Percentiles rank a stretch among this genome's conserved stretches.
Evolutionary conservation across 176 grass and related monocot genomes (phyloP).

Genomic region (Lolium rigidum): DNA sequence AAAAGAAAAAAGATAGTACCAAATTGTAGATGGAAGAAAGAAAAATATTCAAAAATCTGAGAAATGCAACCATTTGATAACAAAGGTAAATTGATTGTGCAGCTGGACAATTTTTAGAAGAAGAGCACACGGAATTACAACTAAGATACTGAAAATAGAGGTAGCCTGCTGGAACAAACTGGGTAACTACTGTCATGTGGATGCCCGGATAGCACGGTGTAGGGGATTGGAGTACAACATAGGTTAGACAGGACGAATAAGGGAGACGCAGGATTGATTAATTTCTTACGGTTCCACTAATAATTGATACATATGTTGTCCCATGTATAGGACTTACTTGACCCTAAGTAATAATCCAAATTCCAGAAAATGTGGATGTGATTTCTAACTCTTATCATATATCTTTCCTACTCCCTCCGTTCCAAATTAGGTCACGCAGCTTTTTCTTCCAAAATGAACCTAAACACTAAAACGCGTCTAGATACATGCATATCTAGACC

Average conservation of each 20-base stretch:
- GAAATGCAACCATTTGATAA: constrained; percentile 18
- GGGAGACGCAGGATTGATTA: background rate
- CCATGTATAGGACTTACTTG: background rate
- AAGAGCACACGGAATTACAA: constrained; percentile 28
- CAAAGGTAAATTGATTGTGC: background rate
- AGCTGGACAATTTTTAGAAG: constrained; percentile 12
- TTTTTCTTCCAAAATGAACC: too few species aligned
- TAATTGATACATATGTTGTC: background rate
- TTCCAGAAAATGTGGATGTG: background rate
- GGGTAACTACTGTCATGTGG: background rate
- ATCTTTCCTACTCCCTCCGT: too few species aligned
- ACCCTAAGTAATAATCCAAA: background rate
- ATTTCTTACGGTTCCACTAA: background rate
- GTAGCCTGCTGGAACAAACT: background rate
- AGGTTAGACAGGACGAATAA: background rate
- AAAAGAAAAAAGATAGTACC: background rate
- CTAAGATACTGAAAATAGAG: constrained; percentile 3
- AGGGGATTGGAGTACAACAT: background rate
- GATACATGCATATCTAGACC: too few species aligned
- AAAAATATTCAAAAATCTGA: background rate
- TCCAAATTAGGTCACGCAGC: too few species aligned
- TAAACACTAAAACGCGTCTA: too few species aligned
- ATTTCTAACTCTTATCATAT: background rate
- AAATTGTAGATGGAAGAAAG: background rate
- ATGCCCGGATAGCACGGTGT: background rate